A percentile compares a stretch with the other conserved stretches of the same genome.
These are phyloP conservation scores for Chytriomyces hyalinus DNA, from an alignment of 192 early-diverging fungal species.

Conservation along the genomic window DNA sequence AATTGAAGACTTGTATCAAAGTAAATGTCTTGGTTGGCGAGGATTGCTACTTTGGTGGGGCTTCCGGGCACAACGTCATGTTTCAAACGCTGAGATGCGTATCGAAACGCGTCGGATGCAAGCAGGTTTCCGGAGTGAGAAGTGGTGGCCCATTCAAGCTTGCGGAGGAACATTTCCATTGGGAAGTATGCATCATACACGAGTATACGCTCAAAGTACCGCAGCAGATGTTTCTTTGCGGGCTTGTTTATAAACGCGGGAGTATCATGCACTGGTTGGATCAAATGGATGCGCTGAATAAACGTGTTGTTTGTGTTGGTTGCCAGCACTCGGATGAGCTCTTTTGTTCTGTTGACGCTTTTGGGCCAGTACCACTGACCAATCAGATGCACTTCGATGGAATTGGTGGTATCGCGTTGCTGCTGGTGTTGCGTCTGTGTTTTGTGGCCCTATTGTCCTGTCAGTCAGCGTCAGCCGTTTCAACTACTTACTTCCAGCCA, in stretches of 20 bases:
- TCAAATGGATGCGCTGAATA: conserved; percentile 19
- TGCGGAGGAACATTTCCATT: background rate
- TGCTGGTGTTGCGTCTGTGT: background rate
- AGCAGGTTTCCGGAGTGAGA: background rate
- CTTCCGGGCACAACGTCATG: background rate
- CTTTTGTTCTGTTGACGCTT: background rate
- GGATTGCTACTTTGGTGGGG: conserved; percentile 15
- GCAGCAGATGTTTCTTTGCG: background rate
- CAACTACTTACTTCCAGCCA: no score
- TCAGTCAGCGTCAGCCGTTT: no score
- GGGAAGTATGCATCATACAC: conserved; percentile 27
- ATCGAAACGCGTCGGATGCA: conserved; percentile 26
- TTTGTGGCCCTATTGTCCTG: no score
- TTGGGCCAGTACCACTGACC: conserved; percentile 37
- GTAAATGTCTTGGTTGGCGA: conserved; percentile 33
- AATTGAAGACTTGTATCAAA: conserved; percentile 14
- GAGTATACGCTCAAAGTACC: conserved; percentile 15
- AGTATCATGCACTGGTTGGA: background rate
- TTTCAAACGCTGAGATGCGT: conserved; percentile 15
- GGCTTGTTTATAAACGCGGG: background rate
- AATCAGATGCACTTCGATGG: conserved; percentile 30
- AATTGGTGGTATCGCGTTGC: background rate
- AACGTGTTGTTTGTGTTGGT: conserved; percentile 34
- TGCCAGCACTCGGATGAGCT: conserved; percentile 28
- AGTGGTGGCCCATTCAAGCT: conserved; percentile 5